Evolutionary conservation across 192 early-diverging fungal species (phyloP).

Genomic region (Coemansia nantahalensis): DNA sequence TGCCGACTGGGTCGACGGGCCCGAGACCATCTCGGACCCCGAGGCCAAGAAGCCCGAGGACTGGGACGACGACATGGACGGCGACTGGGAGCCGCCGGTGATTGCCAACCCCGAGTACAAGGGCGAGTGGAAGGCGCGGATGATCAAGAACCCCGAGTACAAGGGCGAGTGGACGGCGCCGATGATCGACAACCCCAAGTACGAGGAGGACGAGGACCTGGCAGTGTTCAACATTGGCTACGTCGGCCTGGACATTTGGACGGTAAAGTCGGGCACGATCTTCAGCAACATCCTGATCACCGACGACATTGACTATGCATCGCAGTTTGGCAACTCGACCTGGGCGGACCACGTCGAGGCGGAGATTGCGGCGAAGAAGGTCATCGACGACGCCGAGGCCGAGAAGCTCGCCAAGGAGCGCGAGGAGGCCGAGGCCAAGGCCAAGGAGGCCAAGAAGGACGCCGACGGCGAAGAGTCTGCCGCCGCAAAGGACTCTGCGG

Average conservation of each 20-base stretch:
- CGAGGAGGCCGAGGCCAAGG: slow-evolving; percentile 32
- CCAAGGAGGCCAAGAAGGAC: slow-evolving; percentile 5
- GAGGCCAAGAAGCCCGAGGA: slow-evolving; percentile 84
- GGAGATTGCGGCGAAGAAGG: slow-evolving; percentile 69
- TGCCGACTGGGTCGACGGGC: slow-evolving; percentile 68
- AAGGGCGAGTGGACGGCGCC: slow-evolving; percentile 91
- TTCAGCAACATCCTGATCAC: slow-evolving; percentile 96
- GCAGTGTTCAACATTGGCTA: slow-evolving; percentile 86
- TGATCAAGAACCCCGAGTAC: slow-evolving; percentile 89
- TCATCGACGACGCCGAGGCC: slow-evolving; percentile 50
- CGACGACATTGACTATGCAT: slow-evolving; percentile 72
- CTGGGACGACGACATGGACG: slow-evolving; percentile 96
- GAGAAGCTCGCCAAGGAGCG: slow-evolving; percentile 51
- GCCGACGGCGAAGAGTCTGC: too few relatives aligned
- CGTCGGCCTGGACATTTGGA: slow-evolving; percentile 95
- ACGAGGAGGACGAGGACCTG: slow-evolving; percentile 79
- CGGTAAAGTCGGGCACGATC: slow-evolving; percentile 86
- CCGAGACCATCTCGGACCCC: slow-evolving; percentile 78
- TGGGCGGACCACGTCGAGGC: slow-evolving; percentile 61
- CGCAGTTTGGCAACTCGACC: slow-evolving; percentile 68
- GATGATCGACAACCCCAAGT: slow-evolving; percentile 88
- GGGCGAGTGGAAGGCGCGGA: slow-evolving; percentile 79
- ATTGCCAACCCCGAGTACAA: slow-evolving; percentile 85
- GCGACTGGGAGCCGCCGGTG: slow-evolving; percentile 90
- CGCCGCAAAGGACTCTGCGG: slow-evolving; percentile 6